Base-by-base conservation (phyloP, 768 basidiomycete genomes). In the Pisolithus marmoratus region DNA sequence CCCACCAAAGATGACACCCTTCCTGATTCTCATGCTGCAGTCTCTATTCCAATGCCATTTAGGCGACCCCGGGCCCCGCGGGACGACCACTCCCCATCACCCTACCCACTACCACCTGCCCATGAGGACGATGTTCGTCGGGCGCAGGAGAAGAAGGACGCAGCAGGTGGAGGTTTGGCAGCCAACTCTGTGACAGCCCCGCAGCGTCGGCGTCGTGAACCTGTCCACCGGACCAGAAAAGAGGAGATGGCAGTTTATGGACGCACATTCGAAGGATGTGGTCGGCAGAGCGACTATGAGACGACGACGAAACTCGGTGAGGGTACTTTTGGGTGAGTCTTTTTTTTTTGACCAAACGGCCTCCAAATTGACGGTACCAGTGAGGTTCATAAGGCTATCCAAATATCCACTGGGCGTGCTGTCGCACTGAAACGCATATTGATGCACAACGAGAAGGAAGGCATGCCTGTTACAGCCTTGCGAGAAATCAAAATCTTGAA, bases 401-500 rank as follows among this genome's bases (percentile, higher is more conserved):
- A 88, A 55, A 78, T 76, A 14, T 60, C 71, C 3, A 83, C 82
- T 1, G 79, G 81, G 1, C 74, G 69, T 11, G 67, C 75, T 1
- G 93, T 97, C 11, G 95, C 95, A 7, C 72, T 98, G 46, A 98
- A 98, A 69, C 84, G 94, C 48, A 94, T 98, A 58, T 75, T 97
- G 50, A 92, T 96, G 83, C 94, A 96, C 66, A 93, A 94, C 63
- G 91, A 94, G 69, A 89, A 90, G 60, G 95, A 96, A 68, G 95
- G 95, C 50, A 92, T 98, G 78, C 93, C 95, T 1, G 90, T 97
- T 20, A 97, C 96, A 8, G 94, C 96, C 9, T 74, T 97, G 8
- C 85, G 96, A 11, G 96, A 99, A 71, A 97, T 98, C 70, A 94
- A 94, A 66, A 93, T 97, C 52, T 74, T 99, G 56, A 98, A 97